Evolutionary conservation across 768 basidiomycete species (phyloP), one percentile per base, ranked within the genome.

Genomic region (Lanmaoa pseudosensibilis): DNA sequence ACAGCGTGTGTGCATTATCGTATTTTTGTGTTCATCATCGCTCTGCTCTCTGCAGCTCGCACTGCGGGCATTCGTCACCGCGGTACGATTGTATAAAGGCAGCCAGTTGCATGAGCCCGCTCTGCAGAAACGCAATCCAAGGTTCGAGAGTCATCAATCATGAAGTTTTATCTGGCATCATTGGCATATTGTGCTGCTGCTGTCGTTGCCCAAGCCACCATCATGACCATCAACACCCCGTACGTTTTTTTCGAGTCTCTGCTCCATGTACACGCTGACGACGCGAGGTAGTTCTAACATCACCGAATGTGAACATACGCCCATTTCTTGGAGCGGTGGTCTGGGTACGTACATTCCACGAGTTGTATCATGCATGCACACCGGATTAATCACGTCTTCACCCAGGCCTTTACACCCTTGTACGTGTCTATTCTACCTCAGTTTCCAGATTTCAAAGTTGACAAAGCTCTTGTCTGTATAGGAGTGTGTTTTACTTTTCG

Each of bases 341-440:
- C 18, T 23, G 33, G 16, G 41, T 30, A 13, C 10, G 44, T 34
- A 39, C 32, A 27, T 8, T 6, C 23, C 19, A 9, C 5, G 27
- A 5, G 21, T 30, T 23, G 33, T 23, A 11, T 18, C 5, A 25
- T 23, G 18, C 27, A 32, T 21, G 6, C 33, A 3, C 19, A 25
- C 23, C 1, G 18, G 10, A 36, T 44, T 25, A 9, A 44, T 9
- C 38, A 37, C 21, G 38, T 33, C 38, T 34, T 46, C 23, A 7
- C 5, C 4, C 16, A 48, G 57, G 40, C 19, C 84, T 84, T 33
- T 86, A 78, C 76, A 78, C 76, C 65, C 67, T 86, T 74, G 86
- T 87, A 69, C 52, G 81, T 77, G 18, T 49, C 47, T 4, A 39
- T 19, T 8, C 7, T 51, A 39, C 25, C 16, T 32, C 27, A 10